Evolutionary conservation across 352 stramenopile species (phyloP).

Genomic region (Phytophthora ohioensis): DNA sequence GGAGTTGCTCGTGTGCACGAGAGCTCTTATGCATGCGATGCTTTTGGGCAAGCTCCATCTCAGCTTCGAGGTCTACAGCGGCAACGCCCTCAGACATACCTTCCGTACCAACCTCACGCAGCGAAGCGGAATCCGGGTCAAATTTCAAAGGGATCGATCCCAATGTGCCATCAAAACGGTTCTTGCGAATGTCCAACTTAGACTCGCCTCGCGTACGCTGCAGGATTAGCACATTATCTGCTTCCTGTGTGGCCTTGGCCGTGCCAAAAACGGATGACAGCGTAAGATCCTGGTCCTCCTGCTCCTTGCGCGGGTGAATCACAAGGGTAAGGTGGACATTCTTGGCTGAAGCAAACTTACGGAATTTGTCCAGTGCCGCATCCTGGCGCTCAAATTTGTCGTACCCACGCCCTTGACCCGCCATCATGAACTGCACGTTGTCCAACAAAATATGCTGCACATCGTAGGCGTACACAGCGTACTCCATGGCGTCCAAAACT

Average conservation of each 20-base stretch:
- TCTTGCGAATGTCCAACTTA: conserved; percentile 97
- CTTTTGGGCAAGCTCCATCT: conserved; percentile 84
- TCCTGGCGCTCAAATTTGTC: conserved; percentile 94
- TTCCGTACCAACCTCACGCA: conserved; percentile 73
- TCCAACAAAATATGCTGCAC: conserved; percentile 99
- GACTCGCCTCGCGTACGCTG: conserved; percentile 92
- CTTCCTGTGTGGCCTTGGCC: conserved; percentile 99
- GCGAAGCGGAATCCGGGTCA: conserved; percentile 68
- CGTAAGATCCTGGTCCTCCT: conserved; percentile 92
- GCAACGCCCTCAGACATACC: conserved; percentile 78
- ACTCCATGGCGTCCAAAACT: conserved; percentile 99
- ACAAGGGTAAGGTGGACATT: conserved; percentile 99
- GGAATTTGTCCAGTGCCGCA: conserved; percentile 96
- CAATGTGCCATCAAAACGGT: conserved; percentile 94
- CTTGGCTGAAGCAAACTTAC: conserved; percentile 96
- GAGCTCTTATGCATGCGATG: conserved; percentile 48
- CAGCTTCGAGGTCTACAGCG: conserved; percentile 74
- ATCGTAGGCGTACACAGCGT: conserved; percentile 98
- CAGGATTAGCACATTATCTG: conserved; percentile 99
- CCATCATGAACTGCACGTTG: conserved; percentile 99
- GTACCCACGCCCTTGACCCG: conserved; percentile 80
- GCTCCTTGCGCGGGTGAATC: conserved; percentile 99
- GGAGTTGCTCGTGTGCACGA: conserved; percentile 23
- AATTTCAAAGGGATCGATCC: conserved; percentile 91
- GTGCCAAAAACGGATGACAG: conserved; percentile 98